These are phyloP conservation scores for Seminavis robusta DNA, from an alignment of 108 stramenopile species.

Conservation along the genomic window DNA sequence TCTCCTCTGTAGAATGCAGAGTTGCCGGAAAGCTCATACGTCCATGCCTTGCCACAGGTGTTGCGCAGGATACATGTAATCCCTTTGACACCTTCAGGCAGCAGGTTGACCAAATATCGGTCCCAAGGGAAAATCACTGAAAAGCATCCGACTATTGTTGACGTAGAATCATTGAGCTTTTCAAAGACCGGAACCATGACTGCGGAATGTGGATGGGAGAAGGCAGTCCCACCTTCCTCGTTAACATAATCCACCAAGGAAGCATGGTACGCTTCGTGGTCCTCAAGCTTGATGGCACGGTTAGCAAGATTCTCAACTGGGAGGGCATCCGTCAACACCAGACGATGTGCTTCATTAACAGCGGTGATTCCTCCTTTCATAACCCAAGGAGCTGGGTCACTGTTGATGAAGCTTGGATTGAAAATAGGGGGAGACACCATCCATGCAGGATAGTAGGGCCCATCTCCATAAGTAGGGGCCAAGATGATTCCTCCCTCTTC, in stretches of 20 bases:
- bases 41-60: slow-evolving; percentile 8
- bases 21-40: slow-evolving; percentile 8
- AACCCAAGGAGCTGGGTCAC: no score
- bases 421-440: no score
- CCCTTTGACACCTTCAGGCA: slow-evolving; percentile 7
- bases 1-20: not conserved
- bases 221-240: not conserved
- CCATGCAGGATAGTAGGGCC: no score
- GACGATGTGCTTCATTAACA: no score
- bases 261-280: not conserved
- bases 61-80: slow-evolving; percentile 4
- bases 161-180: not conserved
- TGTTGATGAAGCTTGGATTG: no score
- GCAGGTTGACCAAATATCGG: slow-evolving; percentile 1
- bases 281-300: not conserved
- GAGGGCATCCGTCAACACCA: no score
- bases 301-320: not conserved
- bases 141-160: slow-evolving; percentile 1
- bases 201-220: not conserved
- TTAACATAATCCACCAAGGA: not conserved
- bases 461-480: no score
- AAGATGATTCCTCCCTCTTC: no score
- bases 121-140: slow-evolving; percentile 3
- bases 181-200: not conserved
- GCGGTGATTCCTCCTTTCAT: no score